Evolutionary conservation across 2,329 filamentous ascomycete species (phyloP), one percentile per base, ranked within the genome.

Genomic region (Aspergillus quadrilineatus): DNA sequence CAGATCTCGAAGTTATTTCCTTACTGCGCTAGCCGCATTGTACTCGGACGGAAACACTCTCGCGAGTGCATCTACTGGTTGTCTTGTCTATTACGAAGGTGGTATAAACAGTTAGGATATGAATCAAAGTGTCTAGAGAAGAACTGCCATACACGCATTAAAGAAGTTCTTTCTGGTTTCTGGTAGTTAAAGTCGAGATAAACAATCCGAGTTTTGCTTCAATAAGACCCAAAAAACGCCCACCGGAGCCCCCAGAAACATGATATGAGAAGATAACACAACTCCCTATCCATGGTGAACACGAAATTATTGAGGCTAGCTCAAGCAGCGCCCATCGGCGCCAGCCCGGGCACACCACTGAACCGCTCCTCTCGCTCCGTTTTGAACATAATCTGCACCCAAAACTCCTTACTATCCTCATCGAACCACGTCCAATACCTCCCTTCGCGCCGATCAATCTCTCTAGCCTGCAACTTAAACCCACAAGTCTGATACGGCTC

Each of bases 401-500:
- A 97, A 72, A 95, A 99, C 79, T 97, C 93, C 81, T 95, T 96
- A 61, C 88, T 86, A 73, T 99, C 94, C 59, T 89, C 87, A 76
- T 99, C 94, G 81, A 92, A 99, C 87, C 92, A 97, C 53, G 85
- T 89, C 83, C 93, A 99, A 75, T 92, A 94, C 68, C 88, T 84
- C 56, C 90, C 92, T 64, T 95, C 92, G 26, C 89, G 83, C 67
- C 92, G 85, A 77, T 99, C 94, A 58, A 99, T 86, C 80, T 97
- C 94, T 58, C 91, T 82, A 4, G 92, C 90, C 73, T 96, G 94
- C 54, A 99, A 81, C 81, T 99, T 99, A 75, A 99, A 97, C 4
- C 85, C 90, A 73, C 93, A 95, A 2, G 92, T 97, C 84, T 99
- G 93, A 78, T 99, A 99, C 9, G 94, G 94, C 79, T 99, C 94